Evolutionary conservation across 768 basidiomycete genomes (phyloP).

Genomic region (Strobilomyces confusus): DNA sequence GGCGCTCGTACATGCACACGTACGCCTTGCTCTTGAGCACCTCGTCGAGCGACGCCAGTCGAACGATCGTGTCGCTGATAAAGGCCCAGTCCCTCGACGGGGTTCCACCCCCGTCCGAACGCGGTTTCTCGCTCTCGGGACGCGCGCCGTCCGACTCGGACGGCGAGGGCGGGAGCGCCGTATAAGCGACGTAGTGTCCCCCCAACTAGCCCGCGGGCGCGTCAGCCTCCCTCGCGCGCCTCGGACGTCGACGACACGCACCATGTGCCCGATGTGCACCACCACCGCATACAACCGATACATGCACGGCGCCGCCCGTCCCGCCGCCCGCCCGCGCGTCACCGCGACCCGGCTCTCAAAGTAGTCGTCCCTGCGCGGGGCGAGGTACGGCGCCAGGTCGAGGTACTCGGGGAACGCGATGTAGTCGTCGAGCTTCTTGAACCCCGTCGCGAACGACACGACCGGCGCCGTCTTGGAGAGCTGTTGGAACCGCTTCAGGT

Average conservation of each 20-base stretch:
- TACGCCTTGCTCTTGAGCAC: constrained; percentile 91
- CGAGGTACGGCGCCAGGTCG: constrained; percentile 82
- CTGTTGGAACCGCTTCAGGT: constrained; percentile 94
- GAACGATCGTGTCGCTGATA: constrained; percentile 87
- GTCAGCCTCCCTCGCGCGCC: background rate
- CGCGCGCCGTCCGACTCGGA: constrained; percentile 7
- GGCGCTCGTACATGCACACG: constrained; percentile 87
- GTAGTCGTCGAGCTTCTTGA: constrained; percentile 90
- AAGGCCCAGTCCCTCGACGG: constrained; percentile 74
- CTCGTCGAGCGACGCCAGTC: constrained; percentile 77
- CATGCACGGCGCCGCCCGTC: constrained; percentile 43
- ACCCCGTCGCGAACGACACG: constrained; percentile 62
- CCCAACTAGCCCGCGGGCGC: constrained; percentile 76
- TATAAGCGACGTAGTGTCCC: constrained; percentile 87
- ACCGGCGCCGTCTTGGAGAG: constrained; percentile 57
- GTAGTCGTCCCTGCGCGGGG: constrained; percentile 73
- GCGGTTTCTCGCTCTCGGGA: constrained; percentile 9
- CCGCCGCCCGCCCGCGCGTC: constrained; percentile 20
- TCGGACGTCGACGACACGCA: constrained; percentile 32
- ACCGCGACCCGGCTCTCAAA: constrained; percentile 39
- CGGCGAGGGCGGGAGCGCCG: constrained; percentile 54
- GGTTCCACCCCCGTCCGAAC: background rate
- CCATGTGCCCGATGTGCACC: constrained; percentile 86
- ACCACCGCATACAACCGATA: constrained; percentile 78
- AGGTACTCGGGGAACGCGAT: constrained; percentile 86